Evolutionary conservation across 371 early-diverging fungal species (phyloP).

Genomic region (Mortierella sp.): DNA sequence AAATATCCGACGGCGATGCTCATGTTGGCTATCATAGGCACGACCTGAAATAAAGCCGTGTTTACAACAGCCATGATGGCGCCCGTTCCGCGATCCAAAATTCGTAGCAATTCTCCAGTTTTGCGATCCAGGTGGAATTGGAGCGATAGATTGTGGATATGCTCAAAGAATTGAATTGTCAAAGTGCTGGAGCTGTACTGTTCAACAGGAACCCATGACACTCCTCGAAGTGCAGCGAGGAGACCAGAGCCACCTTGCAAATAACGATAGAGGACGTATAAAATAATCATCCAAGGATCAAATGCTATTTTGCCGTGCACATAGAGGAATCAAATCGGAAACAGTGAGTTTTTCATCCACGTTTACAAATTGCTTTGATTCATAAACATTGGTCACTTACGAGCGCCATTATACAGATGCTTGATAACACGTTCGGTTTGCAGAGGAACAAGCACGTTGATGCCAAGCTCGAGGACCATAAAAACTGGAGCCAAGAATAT

Average conservation of each 20-base stretch:
- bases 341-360: background rate
- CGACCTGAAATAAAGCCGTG: slow-evolving; percentile 87
- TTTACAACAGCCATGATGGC: slow-evolving; percentile 83
- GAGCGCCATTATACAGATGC: slow-evolving; percentile 56
- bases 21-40: slow-evolving; percentile 91
- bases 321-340: background rate
- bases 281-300: slow-evolving; percentile 22
- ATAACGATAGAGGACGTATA: slow-evolving; percentile 80
- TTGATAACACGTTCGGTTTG: slow-evolving; percentile 85
- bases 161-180: slow-evolving; percentile 87
- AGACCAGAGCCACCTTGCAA: slow-evolving; percentile 88
- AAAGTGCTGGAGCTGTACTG: slow-evolving; percentile 87
- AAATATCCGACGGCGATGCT: slow-evolving; percentile 81
- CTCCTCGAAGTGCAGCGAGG: slow-evolving; percentile 80
- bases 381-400: slow-evolving; percentile 10
- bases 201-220: slow-evolving; percentile 92
- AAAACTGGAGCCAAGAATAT: slow-evolving; percentile 76
- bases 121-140: slow-evolving; percentile 93
- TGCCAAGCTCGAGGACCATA: slow-evolving; percentile 76
- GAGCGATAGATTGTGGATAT: slow-evolving; percentile 84
- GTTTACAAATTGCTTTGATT: too few relatives aligned
- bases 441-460: slow-evolving; percentile 84
- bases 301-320: slow-evolving; percentile 9
- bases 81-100: slow-evolving; percentile 89
- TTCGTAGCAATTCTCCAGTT: slow-evolving; percentile 89